phyloP scores from a whole-genome alignment of 805 yeast species.

The Saccharomycopsis vini region DNA sequence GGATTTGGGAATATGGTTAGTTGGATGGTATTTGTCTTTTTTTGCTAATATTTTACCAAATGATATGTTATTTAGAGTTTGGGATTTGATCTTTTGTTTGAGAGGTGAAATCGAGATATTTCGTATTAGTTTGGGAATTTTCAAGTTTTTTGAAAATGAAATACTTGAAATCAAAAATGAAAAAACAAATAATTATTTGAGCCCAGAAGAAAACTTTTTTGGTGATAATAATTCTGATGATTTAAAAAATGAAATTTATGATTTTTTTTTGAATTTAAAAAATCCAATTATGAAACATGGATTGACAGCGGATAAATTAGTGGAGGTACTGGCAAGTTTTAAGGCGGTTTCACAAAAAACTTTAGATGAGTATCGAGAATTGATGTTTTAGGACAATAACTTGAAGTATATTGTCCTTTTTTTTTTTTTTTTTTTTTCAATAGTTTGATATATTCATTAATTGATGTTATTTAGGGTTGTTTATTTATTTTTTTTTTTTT shows the following conservation, averaged over 20 bases:
- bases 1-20: constrained; percentile 40
- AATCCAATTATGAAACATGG: constrained; percentile 20
- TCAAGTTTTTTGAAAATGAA: constrained; percentile 32
- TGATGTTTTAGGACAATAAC: too few species aligned
- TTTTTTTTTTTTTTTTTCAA: too few species aligned
- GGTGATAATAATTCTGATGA: constrained; percentile 23
- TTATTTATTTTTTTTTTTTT: too few species aligned
- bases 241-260: constrained; percentile 25
- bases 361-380: too few species aligned
- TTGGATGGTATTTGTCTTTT: constrained; percentile 50
- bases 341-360: not conserved
- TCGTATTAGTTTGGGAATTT: constrained; percentile 29
- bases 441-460: too few species aligned
- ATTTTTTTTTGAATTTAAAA: constrained; percentile 28
- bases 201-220: constrained; percentile 25
- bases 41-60: constrained; percentile 44
- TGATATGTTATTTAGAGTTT: constrained; percentile 42
- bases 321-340: constrained; percentile 7
- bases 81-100: constrained; percentile 40
- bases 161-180: not conserved
- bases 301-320: constrained; percentile 23
- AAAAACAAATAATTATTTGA: not conserved
- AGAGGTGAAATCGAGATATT: constrained; percentile 32
- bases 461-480: too few species aligned
- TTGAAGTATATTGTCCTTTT: too few species aligned